Conservation (phyloP, 805 yeast species). For the Yueomyces sp. region DNA sequence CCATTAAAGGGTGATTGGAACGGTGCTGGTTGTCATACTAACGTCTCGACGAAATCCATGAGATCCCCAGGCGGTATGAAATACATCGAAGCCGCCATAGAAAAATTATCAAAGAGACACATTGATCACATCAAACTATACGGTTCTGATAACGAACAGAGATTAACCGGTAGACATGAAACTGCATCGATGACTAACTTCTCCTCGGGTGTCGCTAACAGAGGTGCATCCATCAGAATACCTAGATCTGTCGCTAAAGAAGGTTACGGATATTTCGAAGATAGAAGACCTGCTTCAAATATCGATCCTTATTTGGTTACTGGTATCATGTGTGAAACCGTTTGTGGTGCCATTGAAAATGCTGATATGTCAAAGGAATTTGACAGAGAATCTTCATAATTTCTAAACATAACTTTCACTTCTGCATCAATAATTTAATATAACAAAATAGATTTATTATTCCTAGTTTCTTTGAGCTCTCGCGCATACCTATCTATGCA, state of each 20-base stretch:
- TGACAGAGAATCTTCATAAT: conserved; percentile 50
- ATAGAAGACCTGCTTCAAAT: conserved; percentile 99
- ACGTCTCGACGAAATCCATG: conserved; percentile 87
- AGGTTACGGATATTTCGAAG: conserved; percentile 97
- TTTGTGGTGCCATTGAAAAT: conserved; percentile 86
- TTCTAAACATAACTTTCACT: conserved; percentile 9
- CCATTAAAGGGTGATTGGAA: conserved; percentile 99
- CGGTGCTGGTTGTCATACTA: conserved; percentile 99
- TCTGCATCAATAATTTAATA: not conserved
- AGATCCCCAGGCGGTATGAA: conserved; percentile 95
- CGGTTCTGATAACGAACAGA: conserved; percentile 88
- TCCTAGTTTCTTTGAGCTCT: not conserved
- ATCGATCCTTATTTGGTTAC: conserved; percentile 98
- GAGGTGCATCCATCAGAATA: conserved; percentile 98
- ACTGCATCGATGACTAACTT: conserved; percentile 87
- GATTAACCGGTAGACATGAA: conserved; percentile 98
- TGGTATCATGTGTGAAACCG: conserved; percentile 95
- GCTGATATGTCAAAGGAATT: conserved; percentile 90
- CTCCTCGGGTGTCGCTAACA: conserved; percentile 97
- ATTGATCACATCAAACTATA: conserved; percentile 88
- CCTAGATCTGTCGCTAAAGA: conserved; percentile 98
- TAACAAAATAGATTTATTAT: not conserved
- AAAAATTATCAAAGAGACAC: conserved; percentile 91
- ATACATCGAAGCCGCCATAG: conserved; percentile 81
- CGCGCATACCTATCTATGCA: not conserved